Percentiles rank a stretch among this genome's conserved stretches.
phyloP scores from a whole-genome alignment of 495 filamentous ascomycete species.

The Talaromyces stipitatus region DNA sequence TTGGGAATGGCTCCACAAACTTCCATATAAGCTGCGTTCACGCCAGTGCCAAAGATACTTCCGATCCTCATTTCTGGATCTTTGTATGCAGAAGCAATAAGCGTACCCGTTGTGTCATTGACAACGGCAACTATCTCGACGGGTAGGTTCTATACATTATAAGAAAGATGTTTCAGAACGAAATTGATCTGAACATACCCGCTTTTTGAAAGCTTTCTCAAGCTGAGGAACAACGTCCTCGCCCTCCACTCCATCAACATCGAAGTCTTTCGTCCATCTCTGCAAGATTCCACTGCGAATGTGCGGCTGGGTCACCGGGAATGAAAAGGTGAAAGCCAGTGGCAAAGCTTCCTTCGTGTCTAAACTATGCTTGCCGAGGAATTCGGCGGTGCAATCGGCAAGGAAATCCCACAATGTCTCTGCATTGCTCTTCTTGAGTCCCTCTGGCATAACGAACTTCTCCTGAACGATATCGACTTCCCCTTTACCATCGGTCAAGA shows the following conservation, averaged over 20 bases:
- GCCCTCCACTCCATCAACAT: constrained; percentile 85
- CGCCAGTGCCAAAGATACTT: constrained; percentile 94
- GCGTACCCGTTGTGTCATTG: constrained; percentile 92
- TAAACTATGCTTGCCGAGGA: constrained; percentile 73
- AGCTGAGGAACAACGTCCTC: constrained; percentile 85
- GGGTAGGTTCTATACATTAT: constrained; percentile 55
- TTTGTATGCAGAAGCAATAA: constrained; percentile 86
- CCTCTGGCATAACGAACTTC: constrained; percentile 84
- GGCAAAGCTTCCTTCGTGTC: constrained; percentile 44
- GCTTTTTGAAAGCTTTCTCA: constrained; percentile 65
- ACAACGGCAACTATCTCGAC: constrained; percentile 81
- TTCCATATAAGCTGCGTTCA: constrained; percentile 96
- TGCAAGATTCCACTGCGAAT: constrained; percentile 87
- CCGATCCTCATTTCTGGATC: constrained; percentile 80
- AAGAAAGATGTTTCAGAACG: background rate
- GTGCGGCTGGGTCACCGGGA: constrained; percentile 80
- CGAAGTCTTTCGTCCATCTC: constrained; percentile 94
- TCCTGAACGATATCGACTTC: constrained; percentile 91
- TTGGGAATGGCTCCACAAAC: constrained; percentile 76
- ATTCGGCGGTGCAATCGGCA: constrained; percentile 78
- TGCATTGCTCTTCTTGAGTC: constrained; percentile 70
- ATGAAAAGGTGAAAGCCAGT: constrained; percentile 92
- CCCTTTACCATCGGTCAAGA: constrained; percentile 67
- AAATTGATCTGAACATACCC: constrained; percentile 38
- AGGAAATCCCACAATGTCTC: constrained; percentile 90